These are phyloP conservation scores for Acidiella bohemica DNA, from an alignment of 495 filamentous ascomycete genomes.

Conservation along the genomic window DNA sequence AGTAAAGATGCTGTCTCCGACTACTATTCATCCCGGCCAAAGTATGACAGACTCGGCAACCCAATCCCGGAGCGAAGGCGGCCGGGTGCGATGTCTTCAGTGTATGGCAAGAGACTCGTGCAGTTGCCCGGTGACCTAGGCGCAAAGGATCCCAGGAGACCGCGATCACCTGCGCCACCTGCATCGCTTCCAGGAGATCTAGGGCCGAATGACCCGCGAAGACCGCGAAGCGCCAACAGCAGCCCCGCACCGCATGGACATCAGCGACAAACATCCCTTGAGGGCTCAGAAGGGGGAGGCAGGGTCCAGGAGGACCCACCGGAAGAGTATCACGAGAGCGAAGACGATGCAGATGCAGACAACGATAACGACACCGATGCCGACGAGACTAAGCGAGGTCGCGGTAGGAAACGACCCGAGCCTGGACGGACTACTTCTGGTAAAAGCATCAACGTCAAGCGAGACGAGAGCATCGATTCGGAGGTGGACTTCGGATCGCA, in stretches of 20 bases:
- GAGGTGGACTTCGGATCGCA: constrained; percentile 25
- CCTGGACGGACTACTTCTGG: constrained; percentile 21
- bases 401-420: constrained; percentile 24
- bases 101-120: constrained; percentile 28
- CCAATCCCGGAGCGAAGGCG: constrained; percentile 24
- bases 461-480: constrained; percentile 17
- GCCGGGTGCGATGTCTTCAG: constrained; percentile 41
- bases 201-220: constrained; percentile 15
- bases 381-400: constrained; percentile 30
- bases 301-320: constrained; percentile 7
- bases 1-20: constrained; percentile 1
- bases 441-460: constrained; percentile 26
- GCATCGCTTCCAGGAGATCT: constrained; percentile 17
- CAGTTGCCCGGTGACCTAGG: constrained; percentile 30
- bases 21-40: constrained; percentile 16
- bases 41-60: constrained; percentile 15
- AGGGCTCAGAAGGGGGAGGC: constrained; percentile 7
- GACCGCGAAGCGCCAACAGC: constrained; percentile 4
- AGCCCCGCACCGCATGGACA: constrained; percentile 9
- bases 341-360: constrained; percentile 13
- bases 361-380: constrained; percentile 36
- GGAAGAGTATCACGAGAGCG: constrained; percentile 3
- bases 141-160: constrained; percentile 14
- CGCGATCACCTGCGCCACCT: constrained; percentile 10
- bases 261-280: neutral